Conservation (phyloP, 768 basidiomycete species). For the Lentinula edodes region DNA sequence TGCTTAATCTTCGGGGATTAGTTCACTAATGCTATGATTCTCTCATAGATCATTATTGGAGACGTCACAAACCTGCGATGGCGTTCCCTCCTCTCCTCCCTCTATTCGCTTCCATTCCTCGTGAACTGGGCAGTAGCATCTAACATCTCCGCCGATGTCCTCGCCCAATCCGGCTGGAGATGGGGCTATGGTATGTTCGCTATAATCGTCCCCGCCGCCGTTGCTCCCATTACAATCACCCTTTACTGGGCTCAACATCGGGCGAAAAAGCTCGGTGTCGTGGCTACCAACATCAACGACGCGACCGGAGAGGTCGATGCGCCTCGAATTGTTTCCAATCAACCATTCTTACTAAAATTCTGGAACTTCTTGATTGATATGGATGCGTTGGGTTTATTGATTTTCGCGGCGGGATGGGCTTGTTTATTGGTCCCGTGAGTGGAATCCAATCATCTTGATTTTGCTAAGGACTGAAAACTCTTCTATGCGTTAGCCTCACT, state of each 20-base stretch:
- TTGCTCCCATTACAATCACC: conserved; percentile 28
- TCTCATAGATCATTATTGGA: conserved; percentile 35
- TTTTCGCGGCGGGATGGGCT: conserved; percentile 26
- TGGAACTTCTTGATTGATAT: conserved; percentile 14
- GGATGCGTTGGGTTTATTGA: conserved; percentile 26
- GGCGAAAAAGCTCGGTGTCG: conserved; percentile 22
- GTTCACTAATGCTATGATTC: conserved; percentile 31
- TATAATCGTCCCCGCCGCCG: conserved; percentile 26
- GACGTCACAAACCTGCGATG: conserved; percentile 30
- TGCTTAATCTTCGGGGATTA: conserved; percentile 17
- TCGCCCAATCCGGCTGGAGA: conserved; percentile 31
- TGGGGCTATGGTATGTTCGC: conserved; percentile 37
- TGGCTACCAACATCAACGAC: conserved; percentile 7
- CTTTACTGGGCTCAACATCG: conserved; percentile 30
- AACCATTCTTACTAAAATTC: conserved; percentile 1
- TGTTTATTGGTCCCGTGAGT: conserved; percentile 30
- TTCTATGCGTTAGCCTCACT: background rate
- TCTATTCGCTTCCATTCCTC: conserved; percentile 36
- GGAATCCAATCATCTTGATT: conserved; percentile 4
- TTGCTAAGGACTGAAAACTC: background rate
- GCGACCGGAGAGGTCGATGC: background rate
- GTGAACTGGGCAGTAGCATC: conserved; percentile 38
- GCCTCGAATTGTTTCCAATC: background rate
- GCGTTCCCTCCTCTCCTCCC: conserved; percentile 31
- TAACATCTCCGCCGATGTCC: conserved; percentile 25